Evolutionary conservation across 2,329 filamentous ascomycete genomes (phyloP), one percentile per base, ranked within the genome.

Genomic region (Pseudogymnoascus sp.): DNA sequence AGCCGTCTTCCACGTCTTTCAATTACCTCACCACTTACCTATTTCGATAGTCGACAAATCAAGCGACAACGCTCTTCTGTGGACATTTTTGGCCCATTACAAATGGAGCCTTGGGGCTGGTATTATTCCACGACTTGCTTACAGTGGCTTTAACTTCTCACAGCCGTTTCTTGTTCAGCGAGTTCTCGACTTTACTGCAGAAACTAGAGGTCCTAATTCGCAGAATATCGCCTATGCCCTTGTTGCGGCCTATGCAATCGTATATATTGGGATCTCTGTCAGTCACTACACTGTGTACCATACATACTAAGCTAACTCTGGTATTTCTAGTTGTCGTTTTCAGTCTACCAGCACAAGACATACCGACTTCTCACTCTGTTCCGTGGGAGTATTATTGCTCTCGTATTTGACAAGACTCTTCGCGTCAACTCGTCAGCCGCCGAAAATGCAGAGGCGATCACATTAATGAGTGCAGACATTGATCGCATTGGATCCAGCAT

Each of bases 91-190:
- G n/a, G 16, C 18, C 23, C 38, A 61, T 33, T 63, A 40, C 43
- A 63, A 62, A 43, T 63, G 59, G 62, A 38, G 28, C 3, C 23
- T 63, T n/a, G 21, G 41, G n/a, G 62, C 45, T 12, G 60, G 40
- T 0, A 68, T 79, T 3, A 41, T 75, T 4, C 76, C 78, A 2
- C 73, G 78, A 0, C 66, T 79, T 2, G 69, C 72, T 8, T 72
- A 73, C 23, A 73, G 72, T 1, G 78, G 70, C 3, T 79, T 81
- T 66, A 75, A 68, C 5, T 79, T 80, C 61, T 72, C 75, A 4
- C 79, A 81, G 38, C 78, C 79, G 0, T 77, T 81, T 23, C 75
- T 81, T 23, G 75, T 80, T 65, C 70, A 73, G 28, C 68, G 72
- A 1, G 67, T 74, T 0, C 70, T 78, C 23, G 59, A 63, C 5